A percentile compares a stretch with the other conserved stretches of the same genome.
Evolutionary conservation across 768 basidiomycete species (phyloP).

Genomic region (Lepiota venenata): DNA sequence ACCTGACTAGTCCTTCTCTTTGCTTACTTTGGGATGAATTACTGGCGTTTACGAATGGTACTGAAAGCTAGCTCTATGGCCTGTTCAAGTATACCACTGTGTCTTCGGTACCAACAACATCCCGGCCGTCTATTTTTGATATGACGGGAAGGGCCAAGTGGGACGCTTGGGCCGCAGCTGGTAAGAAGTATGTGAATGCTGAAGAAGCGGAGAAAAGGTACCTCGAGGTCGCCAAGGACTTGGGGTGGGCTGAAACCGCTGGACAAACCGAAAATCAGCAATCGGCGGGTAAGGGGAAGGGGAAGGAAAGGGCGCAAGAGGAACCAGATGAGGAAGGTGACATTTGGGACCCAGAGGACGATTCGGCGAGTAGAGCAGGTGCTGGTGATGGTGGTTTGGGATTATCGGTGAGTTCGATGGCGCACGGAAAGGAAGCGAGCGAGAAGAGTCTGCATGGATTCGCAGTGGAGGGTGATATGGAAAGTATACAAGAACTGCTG

Average conservation of each 20-base stretch:
- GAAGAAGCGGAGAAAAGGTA: slow-evolving; percentile 61
- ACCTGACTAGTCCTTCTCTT: not conserved
- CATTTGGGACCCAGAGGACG: slow-evolving; percentile 46
- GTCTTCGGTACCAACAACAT: slow-evolving; percentile 45
- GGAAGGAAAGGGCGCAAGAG: slow-evolving; percentile 7
- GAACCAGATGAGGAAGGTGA: slow-evolving; percentile 24
- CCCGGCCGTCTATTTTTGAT: slow-evolving; percentile 76
- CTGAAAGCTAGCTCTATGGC: slow-evolving; percentile 74
- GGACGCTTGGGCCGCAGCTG: slow-evolving; percentile 72
- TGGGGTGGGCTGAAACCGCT: slow-evolving; percentile 61
- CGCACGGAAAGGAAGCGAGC: slow-evolving; percentile 28
- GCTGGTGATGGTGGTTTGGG: slow-evolving; percentile 50
- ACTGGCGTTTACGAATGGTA: too few species aligned
- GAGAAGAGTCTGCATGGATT: slow-evolving; percentile 54
- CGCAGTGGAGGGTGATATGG: slow-evolving; percentile 56
- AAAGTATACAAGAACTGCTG: slow-evolving; percentile 42
- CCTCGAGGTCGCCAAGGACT: slow-evolving; percentile 57
- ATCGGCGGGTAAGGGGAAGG: slow-evolving; percentile 2
- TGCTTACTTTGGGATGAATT: slow-evolving; percentile 13
- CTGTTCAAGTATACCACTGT: slow-evolving; percentile 76
- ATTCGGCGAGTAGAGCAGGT: slow-evolving; percentile 21
- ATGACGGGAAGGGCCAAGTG: slow-evolving; percentile 80
- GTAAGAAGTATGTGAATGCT: slow-evolving; percentile 41
- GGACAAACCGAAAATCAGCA: slow-evolving; percentile 4
- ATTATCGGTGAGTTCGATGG: slow-evolving; percentile 58